phyloP scores from a whole-genome alignment of 2,329 filamentous ascomycete genomes.

The Calonectria pauciramosa region DNA sequence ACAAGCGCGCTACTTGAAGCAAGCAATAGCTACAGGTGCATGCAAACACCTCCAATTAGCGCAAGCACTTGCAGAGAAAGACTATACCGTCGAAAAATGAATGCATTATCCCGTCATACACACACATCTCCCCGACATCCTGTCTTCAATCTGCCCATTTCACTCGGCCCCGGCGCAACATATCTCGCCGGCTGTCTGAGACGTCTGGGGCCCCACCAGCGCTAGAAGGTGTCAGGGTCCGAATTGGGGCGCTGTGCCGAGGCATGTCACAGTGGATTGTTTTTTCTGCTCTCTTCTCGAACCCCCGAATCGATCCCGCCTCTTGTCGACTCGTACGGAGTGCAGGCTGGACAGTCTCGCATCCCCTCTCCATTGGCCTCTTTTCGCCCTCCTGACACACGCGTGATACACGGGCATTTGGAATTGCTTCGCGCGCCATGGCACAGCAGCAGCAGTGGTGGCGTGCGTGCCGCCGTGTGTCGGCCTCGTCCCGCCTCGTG shows the following conservation, averaged over 20 bases:
- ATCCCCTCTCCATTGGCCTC: background rate
- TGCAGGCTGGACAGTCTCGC: background rate
- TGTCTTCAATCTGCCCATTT: background rate
- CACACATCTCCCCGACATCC: background rate
- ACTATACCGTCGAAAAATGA: background rate
- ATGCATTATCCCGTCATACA: background rate
- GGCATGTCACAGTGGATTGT: constrained; percentile 32
- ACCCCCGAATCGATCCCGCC: background rate
- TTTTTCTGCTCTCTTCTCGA: background rate
- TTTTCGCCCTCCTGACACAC: background rate
- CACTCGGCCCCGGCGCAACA: constrained; percentile 40
- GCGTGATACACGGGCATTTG: background rate
- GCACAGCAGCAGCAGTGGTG: background rate
- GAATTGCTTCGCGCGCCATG: constrained; percentile 10
- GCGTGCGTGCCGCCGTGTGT: background rate
- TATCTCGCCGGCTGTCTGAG: constrained; percentile 34
- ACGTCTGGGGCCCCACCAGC: background rate
- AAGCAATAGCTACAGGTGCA: background rate
- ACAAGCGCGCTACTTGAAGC: background rate
- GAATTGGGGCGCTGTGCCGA: constrained; percentile 39
- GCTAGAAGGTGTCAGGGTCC: constrained; percentile 36
- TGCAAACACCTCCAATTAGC: background rate
- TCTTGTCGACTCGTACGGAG: background rate
- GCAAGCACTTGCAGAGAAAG: background rate
- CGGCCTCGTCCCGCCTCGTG: background rate